These are phyloP conservation scores for Beta vulgaris DNA, from an alignment of 148 eudicot species.

Conservation along the genomic window DNA sequence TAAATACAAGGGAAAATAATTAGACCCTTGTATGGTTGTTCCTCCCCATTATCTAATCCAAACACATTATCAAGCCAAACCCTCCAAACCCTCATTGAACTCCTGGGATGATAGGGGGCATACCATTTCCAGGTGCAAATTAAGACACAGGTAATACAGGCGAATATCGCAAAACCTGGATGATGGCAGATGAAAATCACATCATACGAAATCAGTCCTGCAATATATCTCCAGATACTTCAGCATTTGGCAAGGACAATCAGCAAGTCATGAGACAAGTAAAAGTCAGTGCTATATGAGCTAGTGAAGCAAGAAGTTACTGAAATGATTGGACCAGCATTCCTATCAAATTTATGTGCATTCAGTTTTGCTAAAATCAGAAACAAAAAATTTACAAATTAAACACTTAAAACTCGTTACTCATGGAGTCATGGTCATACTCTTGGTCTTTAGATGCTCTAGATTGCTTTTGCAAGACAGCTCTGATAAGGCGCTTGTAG, in stretches of 20 bases:
- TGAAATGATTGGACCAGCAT: background rate
- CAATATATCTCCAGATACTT: background rate
- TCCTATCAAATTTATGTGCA: background rate
- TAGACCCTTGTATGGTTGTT: no score
- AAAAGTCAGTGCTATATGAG: background rate
- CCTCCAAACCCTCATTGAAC: no score
- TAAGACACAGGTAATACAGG: no score
- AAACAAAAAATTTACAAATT: conserved; percentile 14
- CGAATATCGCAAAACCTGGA: no score
- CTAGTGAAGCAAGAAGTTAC: background rate
- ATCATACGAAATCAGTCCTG: background rate
- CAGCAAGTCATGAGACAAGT: background rate
- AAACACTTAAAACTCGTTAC: conserved; percentile 2
- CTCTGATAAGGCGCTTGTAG: conserved; percentile 30
- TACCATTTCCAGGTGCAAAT: no score
- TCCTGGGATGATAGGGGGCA: no score
- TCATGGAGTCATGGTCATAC: background rate
- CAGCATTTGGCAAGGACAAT: background rate
- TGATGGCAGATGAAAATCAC: no score
- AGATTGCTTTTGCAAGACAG: conserved; percentile 13
- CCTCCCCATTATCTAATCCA: no score
- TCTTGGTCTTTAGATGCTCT: background rate
- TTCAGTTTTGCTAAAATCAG: background rate
- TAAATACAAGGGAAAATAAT: no score
- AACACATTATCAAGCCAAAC: no score